Evolutionary conservation across 2,329 filamentous ascomycete species (phyloP), one percentile per base, ranked within the genome.

Genomic region (Pyrenochaeta sp.): DNA sequence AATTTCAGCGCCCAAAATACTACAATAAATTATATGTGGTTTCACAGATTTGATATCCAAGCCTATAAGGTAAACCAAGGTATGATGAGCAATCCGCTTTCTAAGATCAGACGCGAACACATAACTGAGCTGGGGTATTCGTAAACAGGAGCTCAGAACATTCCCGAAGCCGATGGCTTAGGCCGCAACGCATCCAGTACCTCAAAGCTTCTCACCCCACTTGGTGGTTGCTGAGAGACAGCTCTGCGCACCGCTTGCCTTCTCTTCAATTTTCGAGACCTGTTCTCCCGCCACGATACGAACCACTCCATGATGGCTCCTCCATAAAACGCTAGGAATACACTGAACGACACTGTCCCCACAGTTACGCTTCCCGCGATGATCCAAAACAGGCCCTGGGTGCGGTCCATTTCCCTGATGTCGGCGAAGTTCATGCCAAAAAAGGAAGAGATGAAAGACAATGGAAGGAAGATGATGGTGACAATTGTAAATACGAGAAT

Each of bases 401-500:
- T 75, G 1, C 60, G 59, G 6, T 70, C 61, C 75, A 78, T 77
- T 44, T 78, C 58, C 18, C 77, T 60, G 17, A 79, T 77, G 39
- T 79, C 78, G 0, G 60, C 54, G 33, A 75, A 72, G 50, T 79
- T 79, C 77, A 79, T 78, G 15, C 77, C 78, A 45, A 79, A 78
- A 61, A 78, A 79, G 10, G 69, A 75, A 1, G 75, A 73, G 10
- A 79, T 69, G 59, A 79, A 80, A 9, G 75, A 78, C 6, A 79
- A 61, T 0, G 78, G 77, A 9, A 80, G 69, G 40, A 79, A 79
- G 35, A 79, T 68, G 46, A 78, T 75, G 0, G 77, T 79, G 29
- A 79, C 75, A 30, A 79, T 75, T 4, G 77, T 79, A 56, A 79
- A 79, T 15, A 79, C 74, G 1, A 79, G 54, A 35, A 79, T 79